phyloP scores from a whole-genome alignment of 2,329 filamentous ascomycete species.

The Phialemoniopsis sp. region DNA sequence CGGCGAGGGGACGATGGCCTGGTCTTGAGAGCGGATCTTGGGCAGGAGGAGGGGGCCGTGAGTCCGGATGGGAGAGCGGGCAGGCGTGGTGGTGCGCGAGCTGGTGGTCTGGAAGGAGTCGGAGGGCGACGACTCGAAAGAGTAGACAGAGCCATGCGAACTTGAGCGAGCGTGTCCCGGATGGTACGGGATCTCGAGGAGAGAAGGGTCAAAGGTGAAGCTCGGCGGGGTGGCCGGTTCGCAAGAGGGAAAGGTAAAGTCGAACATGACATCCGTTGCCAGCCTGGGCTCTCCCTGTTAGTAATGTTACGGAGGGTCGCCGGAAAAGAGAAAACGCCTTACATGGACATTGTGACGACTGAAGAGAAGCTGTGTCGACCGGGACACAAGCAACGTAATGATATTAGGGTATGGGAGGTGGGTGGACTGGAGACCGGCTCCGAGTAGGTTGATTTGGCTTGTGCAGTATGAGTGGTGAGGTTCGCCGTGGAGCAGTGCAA shows the following conservation, averaged over 20 bases:
- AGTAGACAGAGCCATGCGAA: constrained; percentile 65
- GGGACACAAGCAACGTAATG: background rate
- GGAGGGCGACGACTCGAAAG: constrained; percentile 58
- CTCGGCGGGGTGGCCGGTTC: constrained; percentile 45
- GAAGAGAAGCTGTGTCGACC: too few relatives aligned
- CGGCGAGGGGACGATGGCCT: constrained; percentile 58
- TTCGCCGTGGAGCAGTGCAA: too few relatives aligned
- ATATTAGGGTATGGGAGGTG: constrained; percentile 8
- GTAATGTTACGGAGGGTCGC: constrained; percentile 3
- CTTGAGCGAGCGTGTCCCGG: constrained; percentile 56
- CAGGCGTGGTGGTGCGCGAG: constrained; percentile 66
- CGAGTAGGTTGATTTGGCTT: background rate
- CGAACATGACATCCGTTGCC: constrained; percentile 58
- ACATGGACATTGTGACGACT: constrained; percentile 36
- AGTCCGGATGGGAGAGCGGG: constrained; percentile 67
- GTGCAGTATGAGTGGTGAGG: constrained; percentile 1
- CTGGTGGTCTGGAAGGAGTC: constrained; percentile 50
- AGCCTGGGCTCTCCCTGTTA: constrained; percentile 47
- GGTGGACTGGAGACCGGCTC: constrained; percentile 15
- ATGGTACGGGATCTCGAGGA: constrained; percentile 51
- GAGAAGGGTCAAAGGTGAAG: constrained; percentile 52
- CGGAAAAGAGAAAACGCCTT: constrained; percentile 16
- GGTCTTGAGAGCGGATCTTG: constrained; percentile 83
- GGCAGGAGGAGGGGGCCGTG: constrained; percentile 78
- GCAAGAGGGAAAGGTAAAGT: constrained; percentile 54